phyloP scores from a whole-genome alignment of 2,329 filamentous ascomycete species.

The Lojkania enalia region DNA sequence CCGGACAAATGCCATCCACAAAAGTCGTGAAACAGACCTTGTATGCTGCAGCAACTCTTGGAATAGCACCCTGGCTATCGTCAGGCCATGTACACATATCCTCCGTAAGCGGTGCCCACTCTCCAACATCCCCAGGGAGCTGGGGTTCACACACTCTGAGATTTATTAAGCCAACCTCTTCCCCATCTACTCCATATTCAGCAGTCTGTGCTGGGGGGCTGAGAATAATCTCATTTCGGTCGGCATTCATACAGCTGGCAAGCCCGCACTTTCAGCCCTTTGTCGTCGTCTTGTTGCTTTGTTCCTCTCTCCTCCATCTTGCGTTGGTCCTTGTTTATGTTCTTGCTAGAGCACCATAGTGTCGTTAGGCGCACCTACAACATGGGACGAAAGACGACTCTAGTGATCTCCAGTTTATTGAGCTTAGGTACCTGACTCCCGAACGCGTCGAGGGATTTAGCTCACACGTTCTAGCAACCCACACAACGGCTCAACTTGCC shows the following conservation, averaged over 20 bases:
- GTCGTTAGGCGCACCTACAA: too few relatives aligned
- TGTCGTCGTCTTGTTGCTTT: too few relatives aligned
- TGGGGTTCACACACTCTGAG: conserved; percentile 1
- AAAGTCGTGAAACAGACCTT: conserved; percentile 3
- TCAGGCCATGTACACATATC: background rate
- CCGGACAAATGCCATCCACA: conserved; percentile 16
- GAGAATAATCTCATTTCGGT: too few relatives aligned
- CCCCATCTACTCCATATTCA: conserved; percentile 4
- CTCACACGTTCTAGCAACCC: conserved; percentile 30
- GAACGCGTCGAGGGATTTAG: background rate
- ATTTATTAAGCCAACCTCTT: background rate
- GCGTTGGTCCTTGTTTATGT: background rate
- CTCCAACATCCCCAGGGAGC: background rate
- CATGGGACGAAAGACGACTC: conserved; percentile 22
- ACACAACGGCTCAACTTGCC: conserved; percentile 35
- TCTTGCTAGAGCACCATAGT: conserved; percentile 6
- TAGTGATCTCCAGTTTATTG: conserved; percentile 24
- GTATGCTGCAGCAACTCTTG: conserved; percentile 10
- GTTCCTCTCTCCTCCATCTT: background rate
- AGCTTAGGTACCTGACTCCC: conserved; percentile 25
- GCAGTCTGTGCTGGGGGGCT: too few relatives aligned
- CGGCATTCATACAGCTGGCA: too few relatives aligned
- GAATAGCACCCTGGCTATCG: background rate
- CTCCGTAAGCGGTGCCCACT: background rate
- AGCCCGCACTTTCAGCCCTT: too few relatives aligned